Base-by-base conservation (phyloP, 2,329 filamentous ascomycete genomes). In the Colletotrichum ledebouriae region DNA sequence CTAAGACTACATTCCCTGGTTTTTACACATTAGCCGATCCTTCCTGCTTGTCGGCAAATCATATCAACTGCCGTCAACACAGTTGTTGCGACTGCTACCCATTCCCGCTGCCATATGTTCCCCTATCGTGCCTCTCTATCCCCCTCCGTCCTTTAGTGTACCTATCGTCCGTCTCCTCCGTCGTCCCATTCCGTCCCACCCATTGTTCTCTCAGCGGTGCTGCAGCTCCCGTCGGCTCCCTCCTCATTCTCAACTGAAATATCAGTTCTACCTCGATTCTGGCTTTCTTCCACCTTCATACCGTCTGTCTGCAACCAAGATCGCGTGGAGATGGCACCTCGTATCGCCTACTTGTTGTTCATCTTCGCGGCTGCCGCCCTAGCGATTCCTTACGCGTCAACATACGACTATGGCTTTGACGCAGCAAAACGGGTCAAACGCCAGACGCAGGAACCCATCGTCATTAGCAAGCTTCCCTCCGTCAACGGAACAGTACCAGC, bases 401-500 rank as follows among this genome's bases (percentile, higher is more conserved):
- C 49, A 7, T 88, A 88, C 71, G 76, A 87, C 72, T 88, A 87
- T 73, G 85, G 85, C n/a, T 78, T 82, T 59, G 81, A 84, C 70
- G 75, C 81, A 20, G 73, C 77, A 33, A 74, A 72, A 10, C 73
- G 83, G 25, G 75, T 79, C 34, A 83, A 81, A 67, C 80, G 84
- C 46, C 79, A 83, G 53, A 78, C 67, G 37, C 72, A 53, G 42
- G 75, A 75, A 34, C 74, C 70, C 69, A 78, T 86, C 52, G 77
- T 87, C 52, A 79, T 86, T 17, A 78, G 77, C 4, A 80, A 80
- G 9, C 76, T 84, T 12, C 82, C 82, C 11, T 72, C 76, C 6
- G 72, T 78, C 55, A 79, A 84, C 69, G 80, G 78, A 47, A 79
- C 78, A 15, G 71, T 82, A 9, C 84, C 81, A 12, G 63, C 81